Conservation (phyloP, 129 eudicot species). For the sunflower (Helianthus annuus) region DNA sequence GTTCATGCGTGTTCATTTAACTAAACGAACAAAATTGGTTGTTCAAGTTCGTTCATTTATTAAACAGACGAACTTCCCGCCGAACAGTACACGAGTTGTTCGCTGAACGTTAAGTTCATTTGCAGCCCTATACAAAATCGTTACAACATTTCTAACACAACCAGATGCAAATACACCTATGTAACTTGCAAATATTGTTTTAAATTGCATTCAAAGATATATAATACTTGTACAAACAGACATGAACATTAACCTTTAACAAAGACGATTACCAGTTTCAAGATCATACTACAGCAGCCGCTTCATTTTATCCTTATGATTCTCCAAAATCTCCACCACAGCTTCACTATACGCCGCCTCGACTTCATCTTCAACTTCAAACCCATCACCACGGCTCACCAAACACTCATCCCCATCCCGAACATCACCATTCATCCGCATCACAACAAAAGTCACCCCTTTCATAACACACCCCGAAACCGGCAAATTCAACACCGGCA, state of each 20-base stretch:
- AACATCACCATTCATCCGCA: constrained; percentile 19
- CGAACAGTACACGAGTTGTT: no score
- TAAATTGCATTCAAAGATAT: neutral
- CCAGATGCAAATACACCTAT: neutral
- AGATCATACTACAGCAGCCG: constrained; percentile 21
- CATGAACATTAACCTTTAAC: neutral
- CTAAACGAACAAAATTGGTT: no score
- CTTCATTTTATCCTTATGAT: constrained; percentile 27
- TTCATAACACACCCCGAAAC: constrained; percentile 34
- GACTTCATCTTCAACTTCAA: constrained; percentile 8
- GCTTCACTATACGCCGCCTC: constrained; percentile 36
- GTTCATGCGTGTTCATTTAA: no score
- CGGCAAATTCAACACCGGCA: constrained; percentile 31
- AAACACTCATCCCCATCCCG: constrained; percentile 1
- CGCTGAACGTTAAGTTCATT: no score
- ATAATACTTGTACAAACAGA: neutral
- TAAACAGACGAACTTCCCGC: no score
- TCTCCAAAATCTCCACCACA: constrained; percentile 31
- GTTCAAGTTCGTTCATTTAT: no score
- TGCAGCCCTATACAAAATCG: no score
- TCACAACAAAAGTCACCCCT: constrained; percentile 31
- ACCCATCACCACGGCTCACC: neutral
- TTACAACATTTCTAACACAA: neutral
- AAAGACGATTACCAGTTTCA: constrained; percentile 9
- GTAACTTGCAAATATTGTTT: neutral